phyloP scores from a whole-genome alignment of 2,329 filamentous ascomycete genomes.

The Aspergillus caelatus region DNA sequence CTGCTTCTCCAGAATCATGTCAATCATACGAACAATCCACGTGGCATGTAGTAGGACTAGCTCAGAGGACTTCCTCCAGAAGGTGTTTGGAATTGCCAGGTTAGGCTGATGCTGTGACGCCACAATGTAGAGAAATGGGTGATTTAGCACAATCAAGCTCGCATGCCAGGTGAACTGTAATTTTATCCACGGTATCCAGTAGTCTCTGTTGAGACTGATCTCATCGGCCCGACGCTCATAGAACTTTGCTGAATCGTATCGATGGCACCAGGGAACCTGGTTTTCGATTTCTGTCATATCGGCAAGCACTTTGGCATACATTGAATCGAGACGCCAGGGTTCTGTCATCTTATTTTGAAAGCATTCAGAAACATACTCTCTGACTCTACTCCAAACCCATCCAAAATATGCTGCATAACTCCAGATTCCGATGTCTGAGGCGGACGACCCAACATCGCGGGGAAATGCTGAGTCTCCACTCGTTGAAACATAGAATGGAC shows the following conservation, averaged over 20 bases:
- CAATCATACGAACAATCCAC: slow-evolving; percentile 58
- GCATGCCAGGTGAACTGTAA: slow-evolving; percentile 58
- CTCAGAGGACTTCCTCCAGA: slow-evolving; percentile 57
- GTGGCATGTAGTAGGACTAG: slow-evolving; percentile 56
- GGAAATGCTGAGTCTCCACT: slow-evolving; percentile 19
- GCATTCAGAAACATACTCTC: slow-evolving; percentile 53
- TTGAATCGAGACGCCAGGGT: slow-evolving; percentile 56
- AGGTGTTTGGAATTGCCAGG: slow-evolving; percentile 56
- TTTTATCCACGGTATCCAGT: slow-evolving; percentile 59
- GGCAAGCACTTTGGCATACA: slow-evolving; percentile 54
- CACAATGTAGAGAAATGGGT: slow-evolving; percentile 58
- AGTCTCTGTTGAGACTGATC: slow-evolving; percentile 48
- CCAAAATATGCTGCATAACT: slow-evolving; percentile 53
- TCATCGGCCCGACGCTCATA: slow-evolving; percentile 54
- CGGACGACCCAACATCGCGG: slow-evolving; percentile 33
- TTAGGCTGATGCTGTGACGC: slow-evolving; percentile 57
- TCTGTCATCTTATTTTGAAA: slow-evolving; percentile 52
- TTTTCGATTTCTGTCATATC: slow-evolving; percentile 56
- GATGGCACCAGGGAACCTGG: slow-evolving; percentile 51
- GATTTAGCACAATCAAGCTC: slow-evolving; percentile 56
- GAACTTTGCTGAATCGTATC: slow-evolving; percentile 57
- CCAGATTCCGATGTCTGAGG: slow-evolving; percentile 53
- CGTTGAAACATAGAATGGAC: slow-evolving; percentile 34
- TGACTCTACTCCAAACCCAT: slow-evolving; percentile 54
- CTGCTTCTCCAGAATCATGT: slow-evolving; percentile 57